Percentiles rank a stretch among this genome's conserved stretches.
phyloP scores from a whole-genome alignment of 2,329 filamentous ascomycete genomes.

The Albifimbria verrucaria region DNA sequence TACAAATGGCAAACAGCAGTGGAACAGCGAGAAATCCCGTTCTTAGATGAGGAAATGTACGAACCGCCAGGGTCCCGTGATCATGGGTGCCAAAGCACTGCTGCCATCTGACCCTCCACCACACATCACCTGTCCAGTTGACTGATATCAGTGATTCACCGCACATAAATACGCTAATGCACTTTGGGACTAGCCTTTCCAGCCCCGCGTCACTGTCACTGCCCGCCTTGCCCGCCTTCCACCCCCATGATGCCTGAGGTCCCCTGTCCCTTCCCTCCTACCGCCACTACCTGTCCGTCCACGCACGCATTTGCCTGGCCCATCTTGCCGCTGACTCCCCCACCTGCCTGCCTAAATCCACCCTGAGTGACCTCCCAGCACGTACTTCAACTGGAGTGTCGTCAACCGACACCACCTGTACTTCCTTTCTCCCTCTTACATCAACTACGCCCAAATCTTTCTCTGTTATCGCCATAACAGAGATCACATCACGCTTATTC shows the following conservation, averaged over 20 bases:
- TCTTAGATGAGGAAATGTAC: too few species aligned
- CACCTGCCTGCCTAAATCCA: conserved; percentile 15
- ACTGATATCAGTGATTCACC: background rate
- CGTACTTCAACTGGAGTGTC: background rate
- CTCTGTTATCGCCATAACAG: background rate
- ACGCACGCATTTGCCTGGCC: conserved; percentile 14
- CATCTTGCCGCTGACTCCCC: conserved; percentile 15
- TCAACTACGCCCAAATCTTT: background rate
- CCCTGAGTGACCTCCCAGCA: conserved; percentile 14
- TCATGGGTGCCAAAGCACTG: too few species aligned
- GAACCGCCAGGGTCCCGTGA: too few species aligned
- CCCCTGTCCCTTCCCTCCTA: conserved; percentile 17
- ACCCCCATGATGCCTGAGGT: conserved; percentile 12
- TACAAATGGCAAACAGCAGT: too few species aligned
- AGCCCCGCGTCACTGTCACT: conserved; percentile 1
- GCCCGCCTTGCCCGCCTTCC: background rate
- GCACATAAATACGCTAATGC: background rate
- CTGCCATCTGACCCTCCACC: background rate
- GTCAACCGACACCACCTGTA: background rate
- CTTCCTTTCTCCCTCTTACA: conserved; percentile 1
- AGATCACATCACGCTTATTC: too few species aligned
- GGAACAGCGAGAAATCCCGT: too few species aligned
- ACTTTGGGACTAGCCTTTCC: background rate
- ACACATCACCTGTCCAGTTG: background rate
- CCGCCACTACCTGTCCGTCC: conserved; percentile 10